These are phyloP conservation scores for Ceriops tagal DNA, from an alignment of 345 rosid genomes.

Conservation along the genomic window DNA sequence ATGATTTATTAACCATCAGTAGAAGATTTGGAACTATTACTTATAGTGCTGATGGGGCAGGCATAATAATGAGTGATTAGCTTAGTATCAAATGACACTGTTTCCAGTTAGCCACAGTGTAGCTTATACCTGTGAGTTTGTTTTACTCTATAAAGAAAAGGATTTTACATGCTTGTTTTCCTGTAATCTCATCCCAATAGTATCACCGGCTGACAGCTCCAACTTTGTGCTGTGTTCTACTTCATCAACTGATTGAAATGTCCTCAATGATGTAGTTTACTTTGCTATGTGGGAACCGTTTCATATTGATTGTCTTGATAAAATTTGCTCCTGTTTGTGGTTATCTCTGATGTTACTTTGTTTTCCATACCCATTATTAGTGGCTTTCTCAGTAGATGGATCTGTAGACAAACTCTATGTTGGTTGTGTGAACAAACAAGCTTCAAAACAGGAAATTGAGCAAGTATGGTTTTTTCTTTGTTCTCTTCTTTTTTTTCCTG, in stretches of 20 bases:
- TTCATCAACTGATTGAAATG: no score
- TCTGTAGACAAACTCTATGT: constrained; percentile 64
- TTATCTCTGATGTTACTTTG: background rate
- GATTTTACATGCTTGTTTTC: constrained; percentile 1
- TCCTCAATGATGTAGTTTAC: constrained; percentile 1
- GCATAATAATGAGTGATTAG: background rate
- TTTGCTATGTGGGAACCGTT: constrained; percentile 8
- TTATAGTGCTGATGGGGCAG: background rate
- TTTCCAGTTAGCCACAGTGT: background rate
- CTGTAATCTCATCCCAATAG: no score
- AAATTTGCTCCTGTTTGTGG: background rate
- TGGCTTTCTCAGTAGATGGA: constrained; percentile 28
- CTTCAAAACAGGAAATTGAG: constrained; percentile 59
- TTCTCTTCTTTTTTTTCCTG: constrained; percentile 10
- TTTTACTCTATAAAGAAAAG: background rate
- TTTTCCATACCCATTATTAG: background rate
- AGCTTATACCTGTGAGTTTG: background rate
- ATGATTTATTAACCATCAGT: no score
- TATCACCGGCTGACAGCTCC: no score
- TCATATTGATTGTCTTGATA: background rate
- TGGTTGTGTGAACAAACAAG: constrained; percentile 62
- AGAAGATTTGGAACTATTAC: background rate
- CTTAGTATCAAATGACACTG: background rate
- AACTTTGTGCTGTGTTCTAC: no score
- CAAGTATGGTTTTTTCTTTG: constrained; percentile 46